Base-by-base conservation (phyloP, 331 rosid species). In the Malus hybrid region DNA sequence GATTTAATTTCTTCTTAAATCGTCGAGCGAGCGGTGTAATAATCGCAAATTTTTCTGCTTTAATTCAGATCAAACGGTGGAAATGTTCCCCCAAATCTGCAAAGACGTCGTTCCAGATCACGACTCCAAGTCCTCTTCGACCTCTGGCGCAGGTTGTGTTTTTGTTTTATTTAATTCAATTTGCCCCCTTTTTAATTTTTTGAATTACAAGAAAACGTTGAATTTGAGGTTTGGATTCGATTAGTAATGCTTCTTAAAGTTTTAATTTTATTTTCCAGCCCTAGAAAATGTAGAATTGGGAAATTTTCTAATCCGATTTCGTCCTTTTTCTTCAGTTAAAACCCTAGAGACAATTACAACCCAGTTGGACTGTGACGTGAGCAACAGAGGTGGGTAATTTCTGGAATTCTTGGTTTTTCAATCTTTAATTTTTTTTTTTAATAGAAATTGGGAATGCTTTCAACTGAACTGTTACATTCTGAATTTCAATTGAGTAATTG, bases 21-120 rank as follows among this genome's bases (percentile, higher is more conserved):
- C 3, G 22, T 27, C 24, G 73, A 19, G 27, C 52, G 29, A 44
- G 18, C 46, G 6, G 7, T 39, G 76, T 59, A 15, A 10, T 24
- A 29, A 74, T 67, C 24, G 20, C 48, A 33, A 55, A 22, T 10
- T 82, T 57, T 36, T 22, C 15, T 54, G 7, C 7, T 72, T 64
- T 33, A 55, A 5, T 79, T 64, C 77, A 90, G 94, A 86, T 84
- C 82, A 32, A 80, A 44, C 50, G n/a, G 84, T 83, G 70, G 94
- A 83, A 69, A 70, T 79, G 27, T 29, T 75, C 36, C n/a, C 84
- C 0, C 81, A 83, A 70, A 72, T 75, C 2, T 79, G 77, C 60
- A 44, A 76, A 22, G 59, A 66, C 31, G 76, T 83, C 54, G 72
- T 54, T 57, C 67, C 81, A 34, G 54, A 66, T 76, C 76, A 74